Base-by-base conservation (phyloP, 2,329 filamentous ascomycete species). In the Ilyonectria robusta region DNA sequence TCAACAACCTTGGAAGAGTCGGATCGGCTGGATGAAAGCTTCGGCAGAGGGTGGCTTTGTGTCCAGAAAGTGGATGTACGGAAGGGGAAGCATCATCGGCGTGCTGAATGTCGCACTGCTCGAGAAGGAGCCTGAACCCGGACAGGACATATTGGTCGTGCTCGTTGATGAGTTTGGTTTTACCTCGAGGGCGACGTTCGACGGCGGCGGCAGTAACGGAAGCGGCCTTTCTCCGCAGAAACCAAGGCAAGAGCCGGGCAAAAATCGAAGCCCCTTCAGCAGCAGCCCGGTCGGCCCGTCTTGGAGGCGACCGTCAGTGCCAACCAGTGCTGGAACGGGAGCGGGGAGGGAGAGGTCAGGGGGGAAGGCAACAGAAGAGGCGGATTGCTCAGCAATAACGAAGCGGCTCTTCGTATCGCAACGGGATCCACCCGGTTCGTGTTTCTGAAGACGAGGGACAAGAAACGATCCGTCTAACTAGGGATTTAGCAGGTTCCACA, bases 151-250 rank as follows among this genome's bases (percentile, higher is more conserved):
- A n/a, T 46, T 46, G n/a, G 42, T 46, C 42, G 42, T 46, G 1
- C 42, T 46, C 17, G 42, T 46, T 46, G 42, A 46, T 4, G 42
- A 46, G 42, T 46, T 46, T 46, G 42, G 42, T 46, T 46, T 46
- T 19, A 46, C 42, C n/a, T 46, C n/a, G 2, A 46, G n/a, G 42
- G 42, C 42, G 19, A 46, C 42, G 19, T 46, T 46, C n/a, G 42
- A 46, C 3, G 3, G 42, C 42, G 42, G 42, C 3, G n/a, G 42
- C n/a, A 10, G 42, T 46, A 46, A 1, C 42, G n/a, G 42, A n/a
- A 46, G 42, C n/a, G n/a, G 42, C 19, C 17, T 46, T 10, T 46
- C 42, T 1, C 42, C 17, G 17, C 42, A 46, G 42, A 46, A 46
- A 46, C 1, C n/a, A 4, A 46, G 9, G 3, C 42, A 1, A 46